These are phyloP conservation scores for Mycosphaerella arachidis DNA, from an alignment of 2,329 filamentous ascomycete species.

Conservation along the genomic window DNA sequence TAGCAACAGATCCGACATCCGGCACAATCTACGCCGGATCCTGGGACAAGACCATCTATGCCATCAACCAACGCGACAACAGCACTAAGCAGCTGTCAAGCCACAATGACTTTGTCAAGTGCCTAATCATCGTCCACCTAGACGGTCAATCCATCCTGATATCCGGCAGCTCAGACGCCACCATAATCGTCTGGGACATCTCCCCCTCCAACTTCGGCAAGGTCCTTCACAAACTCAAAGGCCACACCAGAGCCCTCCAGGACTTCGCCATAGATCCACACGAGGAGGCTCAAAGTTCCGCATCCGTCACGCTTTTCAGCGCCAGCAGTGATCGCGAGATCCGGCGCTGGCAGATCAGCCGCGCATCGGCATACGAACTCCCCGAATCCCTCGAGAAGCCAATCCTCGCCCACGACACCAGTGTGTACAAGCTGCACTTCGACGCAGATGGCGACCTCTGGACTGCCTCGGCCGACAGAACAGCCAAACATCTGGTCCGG, in stretches of 20 bases:
- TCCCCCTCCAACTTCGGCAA: slow-evolving; percentile 62
- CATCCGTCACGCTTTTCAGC: slow-evolving; percentile 60
- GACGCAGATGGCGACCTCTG: slow-evolving; percentile 65
- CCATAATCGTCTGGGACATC: slow-evolving; percentile 71
- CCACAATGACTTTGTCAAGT: slow-evolving; percentile 89
- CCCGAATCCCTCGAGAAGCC: slow-evolving; percentile 43
- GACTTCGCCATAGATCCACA: slow-evolving; percentile 69
- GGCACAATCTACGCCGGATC: slow-evolving; percentile 74
- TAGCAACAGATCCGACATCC: slow-evolving; percentile 56
- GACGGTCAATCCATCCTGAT: slow-evolving; percentile 43
- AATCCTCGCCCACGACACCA: slow-evolving; percentile 82
- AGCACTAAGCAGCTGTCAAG: slow-evolving; percentile 40
- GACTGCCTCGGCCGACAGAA: slow-evolving; percentile 91
- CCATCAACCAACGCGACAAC: slow-evolving; percentile 46
- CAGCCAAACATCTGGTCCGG: slow-evolving; percentile 72
- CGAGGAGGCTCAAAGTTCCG: slow-evolving; percentile 43
- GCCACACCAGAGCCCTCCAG: slow-evolving; percentile 73
- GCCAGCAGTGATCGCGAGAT: slow-evolving; percentile 64
- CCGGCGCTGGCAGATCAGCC: slow-evolving; percentile 65
- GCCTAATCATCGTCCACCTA: slow-evolving; percentile 61
- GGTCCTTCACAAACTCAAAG: slow-evolving; percentile 71
- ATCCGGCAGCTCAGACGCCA: slow-evolving; percentile 45
- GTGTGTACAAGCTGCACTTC: slow-evolving; percentile 76
- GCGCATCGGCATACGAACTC: slow-evolving; percentile 53
- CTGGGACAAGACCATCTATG: slow-evolving; percentile 92